Evolutionary conservation across 163 green algal genomes (phyloP).

Genomic region (Volvox carteri): DNA sequence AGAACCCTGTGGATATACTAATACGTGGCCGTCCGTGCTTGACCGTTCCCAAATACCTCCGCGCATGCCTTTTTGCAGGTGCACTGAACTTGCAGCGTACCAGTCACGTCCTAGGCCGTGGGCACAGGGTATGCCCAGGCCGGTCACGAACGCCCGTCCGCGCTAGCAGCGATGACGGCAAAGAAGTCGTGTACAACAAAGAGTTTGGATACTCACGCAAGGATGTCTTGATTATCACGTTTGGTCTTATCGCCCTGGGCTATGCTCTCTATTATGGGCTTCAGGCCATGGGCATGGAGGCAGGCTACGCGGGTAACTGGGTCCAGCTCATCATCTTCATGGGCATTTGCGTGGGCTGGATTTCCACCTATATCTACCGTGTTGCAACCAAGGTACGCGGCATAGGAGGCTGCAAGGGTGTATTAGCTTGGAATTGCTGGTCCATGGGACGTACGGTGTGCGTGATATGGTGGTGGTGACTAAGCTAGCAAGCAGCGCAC

Average conservation of each 20-base stretch:
- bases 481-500: too few relatives aligned
- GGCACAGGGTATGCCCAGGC: neutral
- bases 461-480: too few relatives aligned
- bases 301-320: slow-evolving; percentile 88
- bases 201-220: slow-evolving; percentile 96
- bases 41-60: too few relatives aligned
- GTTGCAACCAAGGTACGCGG: slow-evolving; percentile 93
- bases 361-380: slow-evolving; percentile 94
- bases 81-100: neutral
- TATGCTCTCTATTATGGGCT: slow-evolving; percentile 94
- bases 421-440: neutral
- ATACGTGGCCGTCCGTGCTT: neutral
- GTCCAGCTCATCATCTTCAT: slow-evolving; percentile 95
- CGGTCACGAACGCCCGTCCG: neutral
- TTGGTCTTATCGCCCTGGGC: slow-evolving; percentile 82
- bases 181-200: slow-evolving; percentile 76
- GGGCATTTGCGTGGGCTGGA: slow-evolving; percentile 92
- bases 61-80: too few relatives aligned
- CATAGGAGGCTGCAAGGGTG: too few relatives aligned
- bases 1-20: neutral
- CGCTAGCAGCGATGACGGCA: neutral
- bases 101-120: neutral
- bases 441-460: too few relatives aligned
- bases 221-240: slow-evolving; percentile 92
- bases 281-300: slow-evolving; percentile 83